Evolutionary conservation across 257 asterid species (phyloP).

Genomic region (Nyctanthes arbortristis): DNA sequence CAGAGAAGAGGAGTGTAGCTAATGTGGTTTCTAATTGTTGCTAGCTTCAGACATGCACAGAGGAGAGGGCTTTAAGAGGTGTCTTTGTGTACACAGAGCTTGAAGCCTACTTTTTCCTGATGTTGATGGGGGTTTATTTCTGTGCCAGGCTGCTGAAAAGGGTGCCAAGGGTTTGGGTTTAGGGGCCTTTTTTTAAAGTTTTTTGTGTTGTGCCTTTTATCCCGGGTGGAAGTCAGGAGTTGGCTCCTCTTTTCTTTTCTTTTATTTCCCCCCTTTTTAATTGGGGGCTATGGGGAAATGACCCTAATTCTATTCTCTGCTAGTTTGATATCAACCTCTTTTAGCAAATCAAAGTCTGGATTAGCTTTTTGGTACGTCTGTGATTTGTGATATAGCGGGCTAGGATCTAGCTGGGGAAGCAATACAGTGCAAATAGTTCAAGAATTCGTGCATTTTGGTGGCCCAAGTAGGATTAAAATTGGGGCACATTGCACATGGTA

Average conservation of each 20-base stretch:
- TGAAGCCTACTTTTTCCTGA: slow-evolving; percentile 30
- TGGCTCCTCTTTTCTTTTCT: background rate
- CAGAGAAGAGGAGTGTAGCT: slow-evolving; percentile 38
- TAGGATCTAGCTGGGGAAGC: slow-evolving; percentile 28
- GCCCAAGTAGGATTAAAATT: no score
- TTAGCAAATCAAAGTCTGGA: background rate
- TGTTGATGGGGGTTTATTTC: slow-evolving; percentile 37
- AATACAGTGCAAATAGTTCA: slow-evolving; percentile 23
- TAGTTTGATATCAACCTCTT: slow-evolving; percentile 13
- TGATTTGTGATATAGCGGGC: slow-evolving; percentile 34
- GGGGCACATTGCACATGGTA: no score
- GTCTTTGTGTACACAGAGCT: background rate
- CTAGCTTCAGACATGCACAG: slow-evolving; percentile 27
- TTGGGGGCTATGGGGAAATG: no score
- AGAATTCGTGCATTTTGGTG: background rate
- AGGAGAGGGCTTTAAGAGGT: slow-evolving; percentile 16
- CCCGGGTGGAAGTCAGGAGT: background rate
- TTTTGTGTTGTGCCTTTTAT: slow-evolving; percentile 11
- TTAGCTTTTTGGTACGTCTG: slow-evolving; percentile 5
- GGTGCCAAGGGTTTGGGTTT: slow-evolving; percentile 34
- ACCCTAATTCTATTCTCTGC: background rate
- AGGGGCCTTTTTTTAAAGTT: slow-evolving; percentile 12
- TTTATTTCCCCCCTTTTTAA: no score
- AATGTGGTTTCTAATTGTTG: slow-evolving; percentile 53
- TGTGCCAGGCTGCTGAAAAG: slow-evolving; percentile 30